Evolutionary conservation across 305 asterid species (phyloP), one percentile per base, ranked within the genome.

Genomic region (Petunia hybrid): DNA sequence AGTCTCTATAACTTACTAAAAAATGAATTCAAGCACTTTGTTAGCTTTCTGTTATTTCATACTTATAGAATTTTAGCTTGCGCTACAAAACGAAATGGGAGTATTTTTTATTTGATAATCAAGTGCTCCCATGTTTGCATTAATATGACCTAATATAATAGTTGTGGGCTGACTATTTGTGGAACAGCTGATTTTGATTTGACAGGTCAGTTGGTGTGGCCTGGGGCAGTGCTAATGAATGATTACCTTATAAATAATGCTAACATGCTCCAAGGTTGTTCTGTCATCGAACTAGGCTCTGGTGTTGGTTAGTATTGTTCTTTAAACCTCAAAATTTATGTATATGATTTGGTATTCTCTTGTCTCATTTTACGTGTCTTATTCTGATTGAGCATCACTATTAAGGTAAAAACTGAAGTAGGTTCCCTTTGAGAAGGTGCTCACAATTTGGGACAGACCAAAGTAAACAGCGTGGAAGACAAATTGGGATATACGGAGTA

Each of bases 171-270:
- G 74, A 89, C 89, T 74, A 56, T 80, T 67, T 81, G 56, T 76
- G 36, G 81, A 85, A 83, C 98, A 95, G 97, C 99, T 82, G 98
- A 96, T 89, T 96, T 91, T 86, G 99, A 96, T 88, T 85, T 96
- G 86, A 96, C 99, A 5, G 98, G 98, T 69, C 99, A 96, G 91
- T 82, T 96, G 85, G 99, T 94, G 16, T 96, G 99, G 99, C 98
- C 98, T 61, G 98, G 99, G 74, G 98, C 99, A 7, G 92, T 85
- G 77, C 91, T 94, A 67, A 67, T 94, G 89, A 96, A 96, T 82
- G 87, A 90, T 80, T 96, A 92, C 86, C 94, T 96, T 76, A 89
- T 94, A 1, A 87, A 87, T 83, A 94, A 92, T 82, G 87, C 90
- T 40, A 95, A 89, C 43, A 84, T 88, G 68, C 91, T 96, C 35